Percentiles rank a stretch among this genome's conserved stretches.
Conservation (phyloP, 306 rosid species). For the Castanea crenata region DNA sequence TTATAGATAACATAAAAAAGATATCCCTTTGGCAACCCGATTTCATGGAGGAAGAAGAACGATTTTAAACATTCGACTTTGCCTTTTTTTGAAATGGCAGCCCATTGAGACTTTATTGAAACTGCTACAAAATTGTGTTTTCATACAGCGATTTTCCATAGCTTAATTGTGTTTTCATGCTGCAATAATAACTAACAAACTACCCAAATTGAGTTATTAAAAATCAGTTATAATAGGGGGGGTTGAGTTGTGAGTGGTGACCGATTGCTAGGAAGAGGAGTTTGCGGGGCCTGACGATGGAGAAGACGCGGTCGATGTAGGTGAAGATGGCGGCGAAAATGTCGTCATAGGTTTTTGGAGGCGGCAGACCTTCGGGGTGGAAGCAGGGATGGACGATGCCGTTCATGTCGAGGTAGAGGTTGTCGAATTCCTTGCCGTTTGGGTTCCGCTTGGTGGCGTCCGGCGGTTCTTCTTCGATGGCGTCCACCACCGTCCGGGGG, state of each 20-base stretch:
- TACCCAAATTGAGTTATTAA: too few relatives aligned
- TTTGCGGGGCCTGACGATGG: conserved; percentile 25
- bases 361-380: conserved; percentile 24
- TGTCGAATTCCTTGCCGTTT: conserved; percentile 21
- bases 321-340: conserved; percentile 14
- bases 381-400: conserved; percentile 35
- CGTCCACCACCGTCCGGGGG: conserved; percentile 13
- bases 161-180: too few relatives aligned
- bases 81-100: too few relatives aligned
- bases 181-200: too few relatives aligned
- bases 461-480: not conserved
- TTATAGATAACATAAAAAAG: too few relatives aligned
- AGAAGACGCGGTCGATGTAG: conserved; percentile 18
- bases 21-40: too few relatives aligned
- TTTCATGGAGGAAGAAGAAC: too few relatives aligned
- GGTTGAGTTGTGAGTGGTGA: not conserved
- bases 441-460: conserved; percentile 5
- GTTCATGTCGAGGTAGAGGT: conserved; percentile 37
- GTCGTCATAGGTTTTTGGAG: conserved; percentile 25
- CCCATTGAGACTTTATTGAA: too few relatives aligned
- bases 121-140: too few relatives aligned
- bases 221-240: too few relatives aligned
- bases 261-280: conserved; percentile 28
- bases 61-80: too few relatives aligned
- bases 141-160: too few relatives aligned